Base-by-base conservation (phyloP, 169 alveolate species). In the Cryptosporidium andersoni region DNA sequence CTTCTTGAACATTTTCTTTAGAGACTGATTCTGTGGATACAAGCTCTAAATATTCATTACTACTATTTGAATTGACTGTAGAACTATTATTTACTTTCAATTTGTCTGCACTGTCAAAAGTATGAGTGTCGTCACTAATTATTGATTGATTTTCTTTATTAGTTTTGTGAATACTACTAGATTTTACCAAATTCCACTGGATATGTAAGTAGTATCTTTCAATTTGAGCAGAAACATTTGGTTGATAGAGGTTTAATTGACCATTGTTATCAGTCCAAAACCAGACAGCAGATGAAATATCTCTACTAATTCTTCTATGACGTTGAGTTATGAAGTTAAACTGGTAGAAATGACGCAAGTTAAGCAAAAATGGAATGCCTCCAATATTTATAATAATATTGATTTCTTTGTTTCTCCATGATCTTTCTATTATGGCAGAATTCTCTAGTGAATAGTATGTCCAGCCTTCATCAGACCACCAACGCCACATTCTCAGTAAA, bases 391-490 rank as follows among this genome's bases (percentile, higher is more conserved):
- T 53, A 51, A 74, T 74, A 14, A 74, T 74, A 55, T 74, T 74
- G 16, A 74, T 63, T 58, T 74, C 85, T 14, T 74, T 74, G 25
- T 53, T 74, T 58, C 85, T 55, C 85, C 85, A 74, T 7, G 85
- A 74, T 53, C 60, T 74, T n/a, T 74, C 85, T 37, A 74, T 74
- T n/a, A 74, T 43, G 25, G 85, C 85, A 39, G 85, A 74, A 40
- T 74, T 74, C 45, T 74, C 85, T n/a, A 74, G 51, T 4, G 85
- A 74, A 42, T 74, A 74, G 49, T 74, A 74, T 39, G 60, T 68
- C 85, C 85, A 74, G 16, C 85, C 85, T 4, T 74, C 85, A 48
- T 74, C 85, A 11, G 85, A 74, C 85, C 85, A 74, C 85, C 85
- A 74, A 74, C 85, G 85, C 85, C 85, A 74, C 85, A 74, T 74